Evolutionary conservation across 1,284 basidiomycete genomes (phyloP).

Genomic region (Schizophyllum amplum): DNA sequence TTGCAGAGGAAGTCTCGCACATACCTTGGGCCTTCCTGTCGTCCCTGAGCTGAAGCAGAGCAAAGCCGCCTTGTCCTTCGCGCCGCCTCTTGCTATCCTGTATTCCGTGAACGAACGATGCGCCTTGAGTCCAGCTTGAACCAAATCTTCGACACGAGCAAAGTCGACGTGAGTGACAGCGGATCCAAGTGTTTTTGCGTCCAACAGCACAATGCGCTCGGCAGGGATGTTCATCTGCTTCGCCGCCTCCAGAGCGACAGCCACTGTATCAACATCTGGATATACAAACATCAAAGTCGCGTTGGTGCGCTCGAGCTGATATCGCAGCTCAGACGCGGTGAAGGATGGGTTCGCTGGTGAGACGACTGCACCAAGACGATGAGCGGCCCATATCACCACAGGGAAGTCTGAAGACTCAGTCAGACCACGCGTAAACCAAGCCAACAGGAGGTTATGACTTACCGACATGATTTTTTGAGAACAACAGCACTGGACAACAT

Average conservation of each 20-base stretch:
- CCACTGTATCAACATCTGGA: conserved; percentile 31
- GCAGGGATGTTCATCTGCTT: conserved; percentile 40
- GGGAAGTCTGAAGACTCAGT: conserved; percentile 47
- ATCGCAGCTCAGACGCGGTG: conserved; percentile 50
- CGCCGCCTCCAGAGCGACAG: conserved; percentile 48
- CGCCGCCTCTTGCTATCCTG: conserved; percentile 28
- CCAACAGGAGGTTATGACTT: conserved; percentile 4
- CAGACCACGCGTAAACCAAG: neutral
- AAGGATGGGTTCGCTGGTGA: conserved; percentile 63
- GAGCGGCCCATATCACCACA: conserved; percentile 59
- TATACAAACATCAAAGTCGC: conserved; percentile 52
- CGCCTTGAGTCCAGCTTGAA: conserved; percentile 24
- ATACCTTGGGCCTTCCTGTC: conserved; percentile 33
- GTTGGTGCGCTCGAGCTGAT: conserved; percentile 45
- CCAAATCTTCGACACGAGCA: conserved; percentile 22
- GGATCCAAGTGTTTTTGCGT: neutral
- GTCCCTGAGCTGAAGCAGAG: conserved; percentile 67
- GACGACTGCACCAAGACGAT: conserved; percentile 61
- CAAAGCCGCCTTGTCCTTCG: conserved; percentile 46
- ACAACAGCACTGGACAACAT: conserved; percentile 44
- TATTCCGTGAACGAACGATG: conserved; percentile 26
- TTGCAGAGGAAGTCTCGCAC: neutral
- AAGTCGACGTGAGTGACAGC: conserved; percentile 11
- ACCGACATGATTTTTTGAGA: conserved; percentile 66
- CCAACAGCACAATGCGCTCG: conserved; percentile 42